Evolutionary conservation across 768 basidiomycete genomes (phyloP).

Genomic region (Hypsizygus marmoreus): DNA sequence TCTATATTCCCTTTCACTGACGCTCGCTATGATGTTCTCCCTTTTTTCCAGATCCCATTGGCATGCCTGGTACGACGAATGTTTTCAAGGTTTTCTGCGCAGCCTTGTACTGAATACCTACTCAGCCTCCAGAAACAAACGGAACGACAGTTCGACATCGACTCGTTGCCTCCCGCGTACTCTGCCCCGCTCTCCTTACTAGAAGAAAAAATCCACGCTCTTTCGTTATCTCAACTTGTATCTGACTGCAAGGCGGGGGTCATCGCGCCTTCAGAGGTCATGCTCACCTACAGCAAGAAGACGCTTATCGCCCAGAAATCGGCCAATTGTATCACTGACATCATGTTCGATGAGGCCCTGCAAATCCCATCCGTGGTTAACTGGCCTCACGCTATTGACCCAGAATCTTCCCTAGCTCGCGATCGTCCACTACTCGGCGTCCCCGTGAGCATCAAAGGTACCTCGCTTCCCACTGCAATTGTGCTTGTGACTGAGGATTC

Average conservation of each 20-base stretch:
- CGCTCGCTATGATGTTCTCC: slow-evolving; percentile 17
- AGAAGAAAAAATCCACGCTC: slow-evolving; percentile 51
- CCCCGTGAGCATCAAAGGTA: slow-evolving; percentile 70
- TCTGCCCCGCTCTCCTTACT: slow-evolving; percentile 41
- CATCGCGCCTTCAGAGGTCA: slow-evolving; percentile 42
- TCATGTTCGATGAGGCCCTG: slow-evolving; percentile 56
- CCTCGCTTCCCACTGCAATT: slow-evolving; percentile 20
- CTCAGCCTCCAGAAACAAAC: slow-evolving; percentile 46
- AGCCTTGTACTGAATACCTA: background rate
- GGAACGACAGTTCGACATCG: slow-evolving; percentile 45
- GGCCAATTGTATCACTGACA: slow-evolving; percentile 71
- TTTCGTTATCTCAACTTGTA: slow-evolving; percentile 49
- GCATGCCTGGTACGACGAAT: slow-evolving; percentile 38
- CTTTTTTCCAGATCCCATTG: slow-evolving; percentile 13
- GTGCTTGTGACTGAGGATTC: slow-evolving; percentile 9
- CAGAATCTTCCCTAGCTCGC: slow-evolving; percentile 29
- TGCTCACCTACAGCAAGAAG: slow-evolving; percentile 57
- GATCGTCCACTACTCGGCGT: slow-evolving; percentile 62
- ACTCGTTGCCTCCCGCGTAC: slow-evolving; percentile 39
- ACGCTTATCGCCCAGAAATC: slow-evolving; percentile 52
- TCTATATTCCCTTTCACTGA: slow-evolving; percentile 14
- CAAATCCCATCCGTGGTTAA: slow-evolving; percentile 37
- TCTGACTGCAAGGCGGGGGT: slow-evolving; percentile 43
- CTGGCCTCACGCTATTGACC: slow-evolving; percentile 40
- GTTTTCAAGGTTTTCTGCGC: background rate